phyloP scores from a whole-genome alignment of 2,329 filamentous ascomycete genomes.

The Aspergillus glaucus region DNA sequence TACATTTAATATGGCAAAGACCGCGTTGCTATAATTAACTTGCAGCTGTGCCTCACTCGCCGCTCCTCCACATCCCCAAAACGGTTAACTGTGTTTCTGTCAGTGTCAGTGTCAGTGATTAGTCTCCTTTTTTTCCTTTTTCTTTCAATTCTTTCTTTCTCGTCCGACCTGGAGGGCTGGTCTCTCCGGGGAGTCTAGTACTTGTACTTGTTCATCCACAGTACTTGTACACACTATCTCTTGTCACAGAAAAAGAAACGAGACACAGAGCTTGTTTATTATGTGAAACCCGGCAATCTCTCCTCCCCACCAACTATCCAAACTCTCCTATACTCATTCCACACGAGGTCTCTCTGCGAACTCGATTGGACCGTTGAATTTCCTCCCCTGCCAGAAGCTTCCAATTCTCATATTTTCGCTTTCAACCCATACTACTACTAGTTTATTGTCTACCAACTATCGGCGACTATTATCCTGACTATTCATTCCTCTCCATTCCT shows the following conservation, averaged over 20 bases:
- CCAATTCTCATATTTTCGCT: not conserved
- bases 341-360: slow-evolving; percentile 1
- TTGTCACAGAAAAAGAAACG: too few relatives aligned
- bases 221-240: too few relatives aligned
- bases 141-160: not conserved
- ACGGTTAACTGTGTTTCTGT: not conserved
- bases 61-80: not conserved
- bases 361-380: not conserved
- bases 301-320: not conserved
- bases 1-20: not conserved
- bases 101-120: not conserved
- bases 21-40: not conserved
- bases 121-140: not conserved
- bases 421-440: not conserved
- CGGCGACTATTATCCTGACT: too few relatives aligned
- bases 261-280: not conserved
- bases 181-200: not conserved
- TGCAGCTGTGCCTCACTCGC: not conserved
- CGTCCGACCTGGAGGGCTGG: not conserved
- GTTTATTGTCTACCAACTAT: not conserved
- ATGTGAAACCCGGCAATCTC: not conserved
- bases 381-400: not conserved
- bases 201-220: too few relatives aligned
- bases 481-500: not conserved
- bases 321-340: not conserved